These are phyloP conservation scores for Lunasporangiospora selenospora DNA, from an alignment of 192 early-diverging fungal species.

Conservation along the genomic window DNA sequence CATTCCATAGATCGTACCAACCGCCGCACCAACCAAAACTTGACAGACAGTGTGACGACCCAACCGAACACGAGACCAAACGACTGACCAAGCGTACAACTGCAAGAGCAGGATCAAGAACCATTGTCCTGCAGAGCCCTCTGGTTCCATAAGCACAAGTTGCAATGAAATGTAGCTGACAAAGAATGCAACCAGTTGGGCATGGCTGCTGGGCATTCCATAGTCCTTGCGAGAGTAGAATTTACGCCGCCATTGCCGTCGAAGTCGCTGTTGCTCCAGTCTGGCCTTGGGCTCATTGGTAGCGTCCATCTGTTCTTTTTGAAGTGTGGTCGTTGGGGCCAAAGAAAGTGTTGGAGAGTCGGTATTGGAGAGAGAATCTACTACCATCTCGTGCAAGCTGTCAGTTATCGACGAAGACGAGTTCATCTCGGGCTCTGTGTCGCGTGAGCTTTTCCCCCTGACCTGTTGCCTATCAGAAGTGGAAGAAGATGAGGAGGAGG, in stretches of 20 bases:
- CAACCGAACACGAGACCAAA: slow-evolving; percentile 52
- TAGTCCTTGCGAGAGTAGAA: slow-evolving; percentile 55
- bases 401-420: too few species aligned
- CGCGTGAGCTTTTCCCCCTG: too few species aligned
- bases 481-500: too few species aligned
- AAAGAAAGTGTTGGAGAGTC: slow-evolving; percentile 22
- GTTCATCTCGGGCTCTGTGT: too few species aligned
- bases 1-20: slow-evolving; percentile 40
- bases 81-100: slow-evolving; percentile 43
- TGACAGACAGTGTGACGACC: slow-evolving; percentile 45
- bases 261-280: slow-evolving; percentile 16
- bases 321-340: slow-evolving; percentile 30
- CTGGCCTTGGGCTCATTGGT: slow-evolving; percentile 22
- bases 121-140: slow-evolving; percentile 39
- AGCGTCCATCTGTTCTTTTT: slow-evolving; percentile 31
- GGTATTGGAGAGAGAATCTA: slow-evolving; percentile 7
- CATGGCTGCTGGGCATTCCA: slow-evolving; percentile 78
- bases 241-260: slow-evolving; percentile 29
- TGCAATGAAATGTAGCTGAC: slow-evolving; percentile 55
- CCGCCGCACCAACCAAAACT: slow-evolving; percentile 41
- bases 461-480: too few species aligned
- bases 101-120: slow-evolving; percentile 42
- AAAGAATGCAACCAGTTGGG: slow-evolving; percentile 75
- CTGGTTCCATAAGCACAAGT: slow-evolving; percentile 45
- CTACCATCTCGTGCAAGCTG: too few species aligned